Evolutionary conservation across 1,284 basidiomycete species (phyloP).

Genomic region (Jaminaea rosea): DNA sequence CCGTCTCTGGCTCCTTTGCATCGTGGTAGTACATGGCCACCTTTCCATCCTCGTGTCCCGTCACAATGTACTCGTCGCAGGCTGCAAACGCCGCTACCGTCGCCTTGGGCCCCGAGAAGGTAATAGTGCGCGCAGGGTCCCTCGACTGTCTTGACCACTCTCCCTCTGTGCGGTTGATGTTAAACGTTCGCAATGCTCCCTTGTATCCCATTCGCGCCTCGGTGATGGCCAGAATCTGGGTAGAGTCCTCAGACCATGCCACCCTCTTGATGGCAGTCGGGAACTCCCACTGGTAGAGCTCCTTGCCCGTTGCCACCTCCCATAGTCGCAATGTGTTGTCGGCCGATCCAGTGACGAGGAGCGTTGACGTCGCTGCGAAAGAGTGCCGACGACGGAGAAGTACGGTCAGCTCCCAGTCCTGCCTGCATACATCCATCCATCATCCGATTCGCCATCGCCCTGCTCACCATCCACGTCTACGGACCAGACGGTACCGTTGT

Average conservation of each 20-base stretch:
- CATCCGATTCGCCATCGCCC: background rate
- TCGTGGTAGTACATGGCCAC: slow-evolving; percentile 51
- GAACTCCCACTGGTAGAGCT: slow-evolving; percentile 75
- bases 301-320: slow-evolving; percentile 81
- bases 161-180: slow-evolving; percentile 53
- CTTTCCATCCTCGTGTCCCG: slow-evolving; percentile 93
- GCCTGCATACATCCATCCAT: background rate
- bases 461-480: slow-evolving; percentile 85
- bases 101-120: slow-evolving; percentile 58
- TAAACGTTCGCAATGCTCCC: slow-evolving; percentile 66
- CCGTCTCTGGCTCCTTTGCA: slow-evolving; percentile 41
- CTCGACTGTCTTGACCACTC: slow-evolving; percentile 33
- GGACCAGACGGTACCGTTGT: slow-evolving; percentile 95
- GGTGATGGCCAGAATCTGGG: slow-evolving; percentile 67
- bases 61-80: slow-evolving; percentile 70
- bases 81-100: slow-evolving; percentile 87
- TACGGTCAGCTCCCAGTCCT: background rate
- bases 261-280: slow-evolving; percentile 95
- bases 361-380: slow-evolving; percentile 65
- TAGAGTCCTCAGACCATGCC: slow-evolving; percentile 67
- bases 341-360: slow-evolving; percentile 71
- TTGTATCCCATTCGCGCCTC: slow-evolving; percentile 86
- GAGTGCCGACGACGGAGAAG: slow-evolving; percentile 3
- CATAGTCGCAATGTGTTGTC: slow-evolving; percentile 90
- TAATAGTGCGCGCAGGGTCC: slow-evolving; percentile 43